A percentile compares a stretch with the other conserved stretches of the same genome.
Conservation (phyloP, 2,329 filamentous ascomycete species). For the Colletotrichum camelliae region DNA sequence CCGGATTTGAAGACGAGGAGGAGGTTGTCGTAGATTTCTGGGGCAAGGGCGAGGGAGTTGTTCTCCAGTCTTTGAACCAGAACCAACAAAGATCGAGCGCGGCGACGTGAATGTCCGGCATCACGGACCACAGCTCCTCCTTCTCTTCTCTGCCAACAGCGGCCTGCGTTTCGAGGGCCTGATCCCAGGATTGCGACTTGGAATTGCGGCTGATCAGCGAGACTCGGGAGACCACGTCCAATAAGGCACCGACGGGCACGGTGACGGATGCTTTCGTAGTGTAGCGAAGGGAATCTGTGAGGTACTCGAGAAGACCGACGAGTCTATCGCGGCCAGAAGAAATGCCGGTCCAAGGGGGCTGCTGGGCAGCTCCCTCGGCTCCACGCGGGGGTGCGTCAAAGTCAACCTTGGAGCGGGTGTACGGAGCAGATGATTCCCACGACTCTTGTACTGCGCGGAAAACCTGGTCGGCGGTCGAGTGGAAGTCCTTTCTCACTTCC, state of each 20-base stretch:
- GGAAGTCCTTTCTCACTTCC: conserved; percentile 66
- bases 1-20: conserved; percentile 71
- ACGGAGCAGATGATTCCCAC: conserved; percentile 72
- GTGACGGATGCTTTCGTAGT: conserved; percentile 70
- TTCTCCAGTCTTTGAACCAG: conserved; percentile 64
- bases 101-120: conserved; percentile 78
- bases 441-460: conserved; percentile 82
- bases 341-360: conserved; percentile 79
- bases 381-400: conserved; percentile 53
- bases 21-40: conserved; percentile 73
- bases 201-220: conserved; percentile 66
- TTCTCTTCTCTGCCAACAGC: conserved; percentile 82
- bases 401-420: conserved; percentile 46
- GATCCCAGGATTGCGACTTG: conserved; percentile 50
- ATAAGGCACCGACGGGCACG: conserved; percentile 69
- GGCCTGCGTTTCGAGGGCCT: conserved; percentile 68
- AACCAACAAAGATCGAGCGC: conserved; percentile 67
- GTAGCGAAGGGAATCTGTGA: conserved; percentile 67
- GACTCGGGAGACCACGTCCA: conserved; percentile 74
- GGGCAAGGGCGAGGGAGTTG: conserved; percentile 63
- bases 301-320: conserved; percentile 66
- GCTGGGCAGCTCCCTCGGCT: conserved; percentile 47
- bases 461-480: conserved; percentile 75
- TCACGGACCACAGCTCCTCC: conserved; percentile 74
- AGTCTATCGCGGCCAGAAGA: conserved; percentile 75